Conservation (phyloP, 2,329 filamentous ascomycete species). For the Volutella citrinella region DNA sequence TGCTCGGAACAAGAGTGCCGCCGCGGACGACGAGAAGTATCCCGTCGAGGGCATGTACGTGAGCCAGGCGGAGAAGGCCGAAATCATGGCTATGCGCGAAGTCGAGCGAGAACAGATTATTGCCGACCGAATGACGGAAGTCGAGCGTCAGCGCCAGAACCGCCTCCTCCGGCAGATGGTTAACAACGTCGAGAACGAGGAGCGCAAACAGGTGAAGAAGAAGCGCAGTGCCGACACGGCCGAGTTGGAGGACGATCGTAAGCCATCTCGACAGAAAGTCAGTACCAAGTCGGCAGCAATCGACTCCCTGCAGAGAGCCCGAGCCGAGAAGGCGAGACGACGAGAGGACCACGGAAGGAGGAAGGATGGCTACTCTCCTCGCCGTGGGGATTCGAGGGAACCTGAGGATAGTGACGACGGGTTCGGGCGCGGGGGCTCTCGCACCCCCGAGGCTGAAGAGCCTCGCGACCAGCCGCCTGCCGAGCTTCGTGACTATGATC, state of each 20-base stretch:
- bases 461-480: slow-evolving; percentile 69
- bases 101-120: slow-evolving; percentile 88
- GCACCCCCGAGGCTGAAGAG: slow-evolving; percentile 59
- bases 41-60: slow-evolving; percentile 86
- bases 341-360: slow-evolving; percentile 57
- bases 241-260: slow-evolving; percentile 74
- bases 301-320: slow-evolving; percentile 62
- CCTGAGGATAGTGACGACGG: slow-evolving; percentile 74
- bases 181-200: slow-evolving; percentile 61
- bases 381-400: slow-evolving; percentile 41
- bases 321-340: slow-evolving; percentile 56
- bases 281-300: slow-evolving; percentile 57
- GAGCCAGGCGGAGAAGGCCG: slow-evolving; percentile 68
- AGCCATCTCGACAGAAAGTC: slow-evolving; percentile 70
- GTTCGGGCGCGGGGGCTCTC: slow-evolving; percentile 60
- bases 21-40: slow-evolving; percentile 64
- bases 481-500: slow-evolving; percentile 77
- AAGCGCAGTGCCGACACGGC: slow-evolving; percentile 77
- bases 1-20: slow-evolving; percentile 40
- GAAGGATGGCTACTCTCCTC: slow-evolving; percentile 46
- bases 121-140: slow-evolving; percentile 79
- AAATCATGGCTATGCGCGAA: slow-evolving; percentile 84
- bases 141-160: slow-evolving; percentile 80
- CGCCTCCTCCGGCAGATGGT: slow-evolving; percentile 76
- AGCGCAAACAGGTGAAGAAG: slow-evolving; percentile 51